Percentiles rank a stretch among this genome's conserved stretches.
Conservation (phyloP, 768 basidiomycete species). For the Hirschioporus abietinus region DNA sequence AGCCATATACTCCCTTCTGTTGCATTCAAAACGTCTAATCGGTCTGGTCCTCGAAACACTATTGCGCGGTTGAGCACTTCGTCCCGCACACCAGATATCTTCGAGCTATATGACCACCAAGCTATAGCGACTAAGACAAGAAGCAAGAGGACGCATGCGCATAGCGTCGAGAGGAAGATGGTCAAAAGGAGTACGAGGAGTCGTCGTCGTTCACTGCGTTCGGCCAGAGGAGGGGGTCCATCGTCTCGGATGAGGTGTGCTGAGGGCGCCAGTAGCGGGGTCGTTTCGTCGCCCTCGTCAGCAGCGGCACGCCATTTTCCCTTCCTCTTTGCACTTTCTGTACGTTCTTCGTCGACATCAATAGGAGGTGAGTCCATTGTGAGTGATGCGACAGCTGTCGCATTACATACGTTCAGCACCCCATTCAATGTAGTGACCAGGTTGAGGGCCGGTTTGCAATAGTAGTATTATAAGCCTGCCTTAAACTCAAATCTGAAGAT, state of each 20-base stretch:
- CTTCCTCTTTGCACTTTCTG: neutral
- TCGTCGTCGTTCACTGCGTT: slow-evolving; percentile 14
- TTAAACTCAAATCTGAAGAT: too few relatives aligned
- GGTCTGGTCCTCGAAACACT: slow-evolving; percentile 54
- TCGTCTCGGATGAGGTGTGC: slow-evolving; percentile 1
- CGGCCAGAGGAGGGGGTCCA: neutral
- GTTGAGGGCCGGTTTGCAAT: too few relatives aligned
- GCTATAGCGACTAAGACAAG: slow-evolving; percentile 39
- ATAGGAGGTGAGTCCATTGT: neutral
- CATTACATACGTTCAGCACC: too few relatives aligned
- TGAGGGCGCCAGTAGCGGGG: neutral
- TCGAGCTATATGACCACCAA: slow-evolving; percentile 62
- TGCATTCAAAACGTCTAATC: slow-evolving; percentile 56
- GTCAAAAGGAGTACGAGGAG: slow-evolving; percentile 30
- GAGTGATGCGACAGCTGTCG: too few relatives aligned
- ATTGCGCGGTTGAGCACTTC: slow-evolving; percentile 56
- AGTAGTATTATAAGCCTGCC: too few relatives aligned
- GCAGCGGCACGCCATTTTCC: neutral
- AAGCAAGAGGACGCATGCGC: slow-evolving; percentile 41
- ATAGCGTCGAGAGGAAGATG: slow-evolving; percentile 57
- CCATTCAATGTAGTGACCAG: too few relatives aligned
- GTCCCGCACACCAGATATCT: slow-evolving; percentile 45
- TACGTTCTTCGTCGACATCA: neutral
- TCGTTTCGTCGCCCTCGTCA: neutral
- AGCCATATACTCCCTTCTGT: slow-evolving; percentile 59